phyloP scores from a whole-genome alignment of 441 rosid genomes.

The Pelargonium citronellum region DNA sequence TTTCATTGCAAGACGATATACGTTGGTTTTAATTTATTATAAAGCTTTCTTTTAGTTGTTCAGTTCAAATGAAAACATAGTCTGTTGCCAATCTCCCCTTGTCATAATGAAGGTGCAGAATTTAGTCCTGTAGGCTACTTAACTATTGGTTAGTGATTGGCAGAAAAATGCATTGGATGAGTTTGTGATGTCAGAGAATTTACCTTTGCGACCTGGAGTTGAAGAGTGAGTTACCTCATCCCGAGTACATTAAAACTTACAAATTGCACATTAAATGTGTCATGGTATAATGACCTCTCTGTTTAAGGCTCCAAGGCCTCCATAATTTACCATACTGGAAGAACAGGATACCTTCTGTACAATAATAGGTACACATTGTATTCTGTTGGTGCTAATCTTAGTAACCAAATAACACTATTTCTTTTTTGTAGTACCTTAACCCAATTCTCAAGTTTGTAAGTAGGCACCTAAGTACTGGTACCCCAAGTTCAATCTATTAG shows the following conservation, averaged over 20 bases:
- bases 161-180: conserved; percentile 78
- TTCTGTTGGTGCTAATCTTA: too few species aligned
- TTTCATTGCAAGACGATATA: not conserved
- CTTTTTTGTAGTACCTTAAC: too few species aligned
- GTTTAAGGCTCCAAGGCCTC: not conserved
- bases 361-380: too few species aligned
- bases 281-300: not conserved
- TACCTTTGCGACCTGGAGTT: conserved; percentile 77
- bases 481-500: too few species aligned
- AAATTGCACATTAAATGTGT: not conserved
- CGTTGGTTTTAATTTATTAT: not conserved
- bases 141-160: conserved; percentile 27
- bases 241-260: not conserved
- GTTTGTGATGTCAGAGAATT: conserved; percentile 48
- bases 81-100: not conserved
- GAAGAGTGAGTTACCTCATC: conserved; percentile 56
- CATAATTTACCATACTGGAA: not conserved
- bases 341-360: not conserved
- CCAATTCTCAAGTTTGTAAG: too few species aligned
- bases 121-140: conserved; percentile 15
- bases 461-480: too few species aligned
- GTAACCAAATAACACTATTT: too few species aligned
- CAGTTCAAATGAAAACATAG: not conserved
- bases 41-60: not conserved
- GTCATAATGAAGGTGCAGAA: conserved; percentile 6